These are phyloP conservation scores for Cryptosporidium tyzzeri DNA, from an alignment of 169 alveolate genomes.

Conservation along the genomic window DNA sequence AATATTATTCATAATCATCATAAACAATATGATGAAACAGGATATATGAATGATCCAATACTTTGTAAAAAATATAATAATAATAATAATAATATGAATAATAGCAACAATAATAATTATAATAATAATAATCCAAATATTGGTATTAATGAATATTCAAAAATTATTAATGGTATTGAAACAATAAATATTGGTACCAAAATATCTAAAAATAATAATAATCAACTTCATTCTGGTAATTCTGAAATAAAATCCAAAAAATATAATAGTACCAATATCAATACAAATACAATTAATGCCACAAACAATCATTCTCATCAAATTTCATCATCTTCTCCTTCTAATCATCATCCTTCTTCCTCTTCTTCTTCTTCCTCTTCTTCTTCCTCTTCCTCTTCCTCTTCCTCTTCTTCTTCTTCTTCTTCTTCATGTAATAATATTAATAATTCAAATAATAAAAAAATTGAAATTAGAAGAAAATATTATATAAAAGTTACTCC, in stretches of 20 bases:
- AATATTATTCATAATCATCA: neutral
- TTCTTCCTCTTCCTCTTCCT: neutral
- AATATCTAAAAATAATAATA: neutral
- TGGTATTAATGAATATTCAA: neutral
- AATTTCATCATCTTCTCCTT: neutral
- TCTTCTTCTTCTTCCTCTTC: neutral
- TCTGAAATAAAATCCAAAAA: constrained; percentile 7
- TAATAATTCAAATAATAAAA: neutral
- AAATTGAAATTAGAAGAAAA: constrained; percentile 53
- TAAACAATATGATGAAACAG: neutral
- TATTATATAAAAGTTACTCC: constrained; percentile 66
- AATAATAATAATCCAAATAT: neutral
- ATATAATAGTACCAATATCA: neutral
- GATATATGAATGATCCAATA: neutral
- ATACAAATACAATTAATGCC: neutral
- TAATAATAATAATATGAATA: too few species aligned
- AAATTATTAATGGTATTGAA: constrained; percentile 20
- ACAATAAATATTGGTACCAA: constrained; percentile 1
- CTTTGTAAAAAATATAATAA: too few species aligned
- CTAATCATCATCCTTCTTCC: neutral
- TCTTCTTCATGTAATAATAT: neutral
- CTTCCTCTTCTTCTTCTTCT: neutral
- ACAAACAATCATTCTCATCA: neutral
- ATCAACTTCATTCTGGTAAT: neutral
- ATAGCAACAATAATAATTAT: too few species aligned